Evolutionary conservation across 495 filamentous ascomycete genomes (phyloP).

Genomic region (Daldinia decipiens): DNA sequence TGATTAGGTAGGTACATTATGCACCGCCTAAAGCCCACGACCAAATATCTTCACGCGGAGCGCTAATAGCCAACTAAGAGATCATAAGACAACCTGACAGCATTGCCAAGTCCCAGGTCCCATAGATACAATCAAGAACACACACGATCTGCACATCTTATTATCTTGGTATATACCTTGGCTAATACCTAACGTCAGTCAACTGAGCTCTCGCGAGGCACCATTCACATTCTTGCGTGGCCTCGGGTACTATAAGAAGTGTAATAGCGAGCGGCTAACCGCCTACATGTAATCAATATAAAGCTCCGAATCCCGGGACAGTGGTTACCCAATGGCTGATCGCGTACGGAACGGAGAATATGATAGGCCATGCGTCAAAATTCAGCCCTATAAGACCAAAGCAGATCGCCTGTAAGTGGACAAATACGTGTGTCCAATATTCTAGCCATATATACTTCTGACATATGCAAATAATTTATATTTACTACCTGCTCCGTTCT

Average conservation of each 20-base stretch:
- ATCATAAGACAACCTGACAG: conserved; percentile 18
- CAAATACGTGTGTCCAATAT: neutral
- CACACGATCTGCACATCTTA: too few relatives aligned
- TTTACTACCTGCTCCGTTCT: too few relatives aligned
- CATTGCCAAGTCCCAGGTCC: conserved; percentile 15
- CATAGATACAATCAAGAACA: neutral
- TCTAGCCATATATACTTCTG: too few relatives aligned
- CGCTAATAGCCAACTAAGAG: conserved; percentile 4
- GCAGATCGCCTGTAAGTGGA: neutral
- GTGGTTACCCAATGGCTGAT: neutral
- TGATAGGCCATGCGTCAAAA: neutral
- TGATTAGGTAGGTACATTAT: neutral
- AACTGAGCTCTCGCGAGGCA: neutral
- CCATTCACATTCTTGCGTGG: neutral
- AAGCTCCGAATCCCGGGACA: neutral
- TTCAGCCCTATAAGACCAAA: neutral
- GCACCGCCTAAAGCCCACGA: neutral
- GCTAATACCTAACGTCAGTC: neutral
- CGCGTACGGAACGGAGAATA: neutral
- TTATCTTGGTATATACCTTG: neutral
- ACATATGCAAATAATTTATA: too few relatives aligned
- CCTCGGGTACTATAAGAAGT: neutral
- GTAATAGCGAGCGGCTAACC: neutral
- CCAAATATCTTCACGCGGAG: neutral
- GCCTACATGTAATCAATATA: neutral